Conservation (phyloP, 225 moss, liverwort and hornwort genomes). For the Physcomitrellopsis africana region DNA sequence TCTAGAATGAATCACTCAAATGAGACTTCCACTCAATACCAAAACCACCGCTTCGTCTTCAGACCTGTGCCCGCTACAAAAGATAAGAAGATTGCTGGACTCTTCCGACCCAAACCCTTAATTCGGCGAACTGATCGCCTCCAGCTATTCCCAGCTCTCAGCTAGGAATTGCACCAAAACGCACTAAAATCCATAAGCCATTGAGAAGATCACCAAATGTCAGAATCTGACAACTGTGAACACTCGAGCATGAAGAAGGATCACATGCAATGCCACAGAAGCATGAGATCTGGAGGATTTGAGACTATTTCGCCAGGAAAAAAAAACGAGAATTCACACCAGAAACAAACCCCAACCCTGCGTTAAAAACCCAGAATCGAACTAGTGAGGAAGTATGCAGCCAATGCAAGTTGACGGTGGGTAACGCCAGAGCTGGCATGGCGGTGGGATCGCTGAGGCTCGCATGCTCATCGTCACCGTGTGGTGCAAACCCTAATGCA, state of each 20-base stretch:
- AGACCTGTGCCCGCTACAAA: not conserved
- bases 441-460: too few relatives aligned
- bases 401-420: too few relatives aligned
- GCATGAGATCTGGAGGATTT: not conserved
- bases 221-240: not conserved
- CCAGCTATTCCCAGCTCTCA: not conserved
- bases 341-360: not conserved
- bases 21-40: not conserved
- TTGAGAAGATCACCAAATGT: not conserved
- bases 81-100: constrained; percentile 15
- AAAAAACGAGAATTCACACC: too few relatives aligned
- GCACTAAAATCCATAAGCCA: not conserved
- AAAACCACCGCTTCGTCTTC: not conserved
- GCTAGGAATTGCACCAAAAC: not conserved
- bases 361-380: fast-evolving
- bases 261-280: not conserved
- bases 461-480: not conserved
- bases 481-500: constrained; percentile 22
- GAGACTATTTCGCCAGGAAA: not conserved
- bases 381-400: not conserved
- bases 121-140: not conserved
- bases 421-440: too few relatives aligned
- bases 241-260: not conserved
- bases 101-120: not conserved
- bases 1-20: constrained; percentile 39